These are phyloP conservation scores for Lachancea sp. DNA, from an alignment of 805 yeast species.

Conservation along the genomic window DNA sequence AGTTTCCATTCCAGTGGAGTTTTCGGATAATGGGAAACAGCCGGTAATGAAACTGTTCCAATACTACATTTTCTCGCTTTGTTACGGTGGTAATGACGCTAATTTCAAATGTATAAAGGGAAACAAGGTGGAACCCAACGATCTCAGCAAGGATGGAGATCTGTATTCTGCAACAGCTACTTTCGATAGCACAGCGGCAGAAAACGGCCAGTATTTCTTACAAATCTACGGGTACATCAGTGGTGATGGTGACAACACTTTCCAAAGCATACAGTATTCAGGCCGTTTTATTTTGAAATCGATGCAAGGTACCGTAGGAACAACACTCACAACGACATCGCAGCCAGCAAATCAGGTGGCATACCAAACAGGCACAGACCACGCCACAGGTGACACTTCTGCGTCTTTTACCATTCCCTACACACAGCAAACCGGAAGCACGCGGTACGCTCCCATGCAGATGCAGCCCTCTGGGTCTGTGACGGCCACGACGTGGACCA, in stretches of 20 bases:
- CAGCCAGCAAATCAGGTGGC: conserved; percentile 39
- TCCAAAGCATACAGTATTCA: conserved; percentile 65
- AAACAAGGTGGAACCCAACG: background rate
- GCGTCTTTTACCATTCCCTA: conserved; percentile 64
- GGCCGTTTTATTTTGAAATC: conserved; percentile 58
- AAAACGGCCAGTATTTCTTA: conserved; percentile 63
- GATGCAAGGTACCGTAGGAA: conserved; percentile 60
- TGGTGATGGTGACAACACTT: conserved; percentile 38
- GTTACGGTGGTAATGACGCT: conserved; percentile 57
- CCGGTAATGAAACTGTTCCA: conserved; percentile 43
- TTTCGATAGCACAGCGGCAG: conserved; percentile 41
- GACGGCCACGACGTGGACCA: conserved; percentile 60
- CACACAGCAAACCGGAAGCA: conserved; percentile 67
- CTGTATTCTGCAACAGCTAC: conserved; percentile 36
- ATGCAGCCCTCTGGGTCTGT: conserved; percentile 69
- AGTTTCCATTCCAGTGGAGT: conserved; percentile 33
- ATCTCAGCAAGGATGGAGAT: conserved; percentile 13
- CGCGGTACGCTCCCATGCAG: conserved; percentile 91
- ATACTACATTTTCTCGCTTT: conserved; percentile 47
- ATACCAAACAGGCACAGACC: conserved; percentile 29
- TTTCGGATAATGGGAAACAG: conserved; percentile 49
- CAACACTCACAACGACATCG: conserved; percentile 42
- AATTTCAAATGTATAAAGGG: conserved; percentile 32
- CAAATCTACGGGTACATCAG: conserved; percentile 51
- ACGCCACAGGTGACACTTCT: conserved; percentile 36